A percentile compares a stretch with the other conserved stretches of the same genome.
These are phyloP conservation scores for Penicillium oxalicum DNA, from an alignment of 2,329 filamentous ascomycete species.

Conservation along the genomic window DNA sequence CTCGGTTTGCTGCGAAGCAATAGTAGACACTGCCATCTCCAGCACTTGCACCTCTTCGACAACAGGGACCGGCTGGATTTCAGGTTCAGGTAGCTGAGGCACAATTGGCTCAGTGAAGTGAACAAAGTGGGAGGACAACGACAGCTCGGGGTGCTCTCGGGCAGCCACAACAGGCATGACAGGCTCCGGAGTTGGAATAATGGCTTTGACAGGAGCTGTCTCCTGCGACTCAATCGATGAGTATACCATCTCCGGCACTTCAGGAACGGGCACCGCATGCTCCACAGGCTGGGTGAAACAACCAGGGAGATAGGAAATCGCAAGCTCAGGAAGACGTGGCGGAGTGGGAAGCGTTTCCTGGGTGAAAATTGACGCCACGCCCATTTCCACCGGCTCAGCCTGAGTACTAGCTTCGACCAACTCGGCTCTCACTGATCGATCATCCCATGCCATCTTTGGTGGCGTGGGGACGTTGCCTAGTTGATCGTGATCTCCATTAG, in stretches of 20 bases:
- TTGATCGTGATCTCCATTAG: slow-evolving; percentile 21
- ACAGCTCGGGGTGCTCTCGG: slow-evolving; percentile 10
- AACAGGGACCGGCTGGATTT: slow-evolving; percentile 10
- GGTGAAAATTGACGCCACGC: slow-evolving; percentile 28
- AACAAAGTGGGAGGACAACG: slow-evolving; percentile 20
- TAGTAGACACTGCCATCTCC: slow-evolving; percentile 27
- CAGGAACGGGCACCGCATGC: slow-evolving; percentile 16
- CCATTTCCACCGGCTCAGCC: slow-evolving; percentile 21
- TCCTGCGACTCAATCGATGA: slow-evolving; percentile 26
- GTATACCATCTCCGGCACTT: slow-evolving; percentile 18
- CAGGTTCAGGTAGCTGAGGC: slow-evolving; percentile 17
- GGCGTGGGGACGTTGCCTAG: slow-evolving; percentile 32
- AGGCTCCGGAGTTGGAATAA: slow-evolving; percentile 19
- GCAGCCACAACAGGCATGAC: slow-evolving; percentile 11
- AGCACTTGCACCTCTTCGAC: slow-evolving; percentile 13
- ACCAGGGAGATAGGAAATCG: slow-evolving; percentile 28
- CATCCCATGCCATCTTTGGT: slow-evolving; percentile 39
- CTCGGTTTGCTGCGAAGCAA: slow-evolving; percentile 27
- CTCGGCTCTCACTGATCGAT: slow-evolving; percentile 15
- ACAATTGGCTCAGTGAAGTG: slow-evolving; percentile 21
- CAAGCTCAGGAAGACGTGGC: slow-evolving; percentile 39
- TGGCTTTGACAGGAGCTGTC: slow-evolving; percentile 18
- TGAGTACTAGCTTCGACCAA: slow-evolving; percentile 15
- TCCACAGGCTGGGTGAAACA: slow-evolving; percentile 27
- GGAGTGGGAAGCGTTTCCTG: slow-evolving; percentile 33